phyloP scores from a whole-genome alignment of 2,329 filamentous ascomycete genomes.

The Aureobasidium sp. region DNA sequence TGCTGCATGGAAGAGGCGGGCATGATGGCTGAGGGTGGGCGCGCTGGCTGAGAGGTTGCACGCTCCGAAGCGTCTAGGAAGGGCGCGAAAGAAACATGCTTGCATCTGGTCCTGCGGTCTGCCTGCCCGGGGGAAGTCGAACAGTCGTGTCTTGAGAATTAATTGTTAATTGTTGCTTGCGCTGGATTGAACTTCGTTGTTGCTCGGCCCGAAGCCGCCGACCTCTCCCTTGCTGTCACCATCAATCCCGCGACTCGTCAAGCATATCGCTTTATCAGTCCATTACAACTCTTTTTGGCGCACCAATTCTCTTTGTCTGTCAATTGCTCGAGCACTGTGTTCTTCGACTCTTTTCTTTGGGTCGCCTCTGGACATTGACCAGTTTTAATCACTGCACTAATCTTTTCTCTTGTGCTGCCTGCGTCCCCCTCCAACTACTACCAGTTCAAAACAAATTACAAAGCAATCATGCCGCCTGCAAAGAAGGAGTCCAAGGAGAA shows the following conservation, averaged over 20 bases:
- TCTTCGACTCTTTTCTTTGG: not conserved
- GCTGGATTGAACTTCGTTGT: not conserved
- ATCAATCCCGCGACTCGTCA: slow-evolving; percentile 1
- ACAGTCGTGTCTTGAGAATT: not conserved
- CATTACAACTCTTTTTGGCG: not conserved
- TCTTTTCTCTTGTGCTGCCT: not conserved
- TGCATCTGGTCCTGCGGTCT: slow-evolving; percentile 32
- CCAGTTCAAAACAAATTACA: not conserved
- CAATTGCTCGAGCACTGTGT: not conserved
- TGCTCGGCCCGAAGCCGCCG: not conserved
- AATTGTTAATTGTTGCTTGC: not conserved
- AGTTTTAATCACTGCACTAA: not conserved
- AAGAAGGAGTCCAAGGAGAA: slow-evolving; percentile 31
- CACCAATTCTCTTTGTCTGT: not conserved
- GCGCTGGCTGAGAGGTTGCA: slow-evolving; percentile 17
- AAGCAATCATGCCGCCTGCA: not conserved
- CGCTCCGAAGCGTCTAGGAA: slow-evolving; percentile 32
- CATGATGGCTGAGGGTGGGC: slow-evolving; percentile 6
- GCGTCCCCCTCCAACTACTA: not conserved
- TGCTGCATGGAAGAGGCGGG: slow-evolving; percentile 21
- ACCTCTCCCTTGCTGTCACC: not conserved
- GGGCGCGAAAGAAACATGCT: slow-evolving; percentile 37
- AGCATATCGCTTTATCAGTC: not conserved
- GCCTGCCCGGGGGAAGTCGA: not conserved
- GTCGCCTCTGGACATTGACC: not conserved